Conservation (phyloP, 2,329 filamentous ascomycete genomes). For the Claviceps capensis region DNA sequence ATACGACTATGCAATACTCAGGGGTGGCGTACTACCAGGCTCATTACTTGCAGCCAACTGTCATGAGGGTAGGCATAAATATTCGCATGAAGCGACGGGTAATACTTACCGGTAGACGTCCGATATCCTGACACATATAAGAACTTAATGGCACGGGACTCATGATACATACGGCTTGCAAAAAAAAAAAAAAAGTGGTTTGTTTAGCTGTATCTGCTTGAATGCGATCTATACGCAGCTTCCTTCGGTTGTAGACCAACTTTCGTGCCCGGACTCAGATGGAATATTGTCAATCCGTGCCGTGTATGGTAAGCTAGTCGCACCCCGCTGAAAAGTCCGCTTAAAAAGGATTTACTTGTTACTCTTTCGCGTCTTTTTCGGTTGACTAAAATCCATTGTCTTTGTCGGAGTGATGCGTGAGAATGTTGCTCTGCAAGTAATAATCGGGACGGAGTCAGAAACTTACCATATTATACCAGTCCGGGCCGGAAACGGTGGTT, state of each 20-base stretch:
- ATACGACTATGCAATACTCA: not conserved
- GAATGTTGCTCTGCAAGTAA: not conserved
- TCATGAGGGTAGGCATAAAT: not conserved
- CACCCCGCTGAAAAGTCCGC: not conserved
- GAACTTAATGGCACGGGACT: not conserved
- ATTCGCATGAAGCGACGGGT: not conserved
- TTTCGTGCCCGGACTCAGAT: not conserved
- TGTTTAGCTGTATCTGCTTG: not conserved
- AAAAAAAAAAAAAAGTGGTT: not conserved
- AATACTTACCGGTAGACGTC: not conserved
- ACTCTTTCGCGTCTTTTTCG: not conserved
- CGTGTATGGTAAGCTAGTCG: not conserved
- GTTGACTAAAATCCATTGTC: constrained; percentile 1
- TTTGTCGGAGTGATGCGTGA: not conserved
- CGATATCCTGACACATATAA: not conserved
- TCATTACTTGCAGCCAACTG: not conserved
- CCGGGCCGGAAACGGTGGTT: constrained; percentile 61
- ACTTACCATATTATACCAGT: constrained; percentile 70
- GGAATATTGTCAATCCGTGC: not conserved
- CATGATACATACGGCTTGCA: not conserved
- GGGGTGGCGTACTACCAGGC: not conserved
- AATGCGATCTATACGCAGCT: not conserved
- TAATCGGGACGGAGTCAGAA: not conserved
- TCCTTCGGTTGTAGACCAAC: not conserved
- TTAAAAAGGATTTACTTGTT: not conserved